Base-by-base conservation (phyloP, 1,139 yeast species). In the Zygosaccharomyces pseudobailii region DNA sequence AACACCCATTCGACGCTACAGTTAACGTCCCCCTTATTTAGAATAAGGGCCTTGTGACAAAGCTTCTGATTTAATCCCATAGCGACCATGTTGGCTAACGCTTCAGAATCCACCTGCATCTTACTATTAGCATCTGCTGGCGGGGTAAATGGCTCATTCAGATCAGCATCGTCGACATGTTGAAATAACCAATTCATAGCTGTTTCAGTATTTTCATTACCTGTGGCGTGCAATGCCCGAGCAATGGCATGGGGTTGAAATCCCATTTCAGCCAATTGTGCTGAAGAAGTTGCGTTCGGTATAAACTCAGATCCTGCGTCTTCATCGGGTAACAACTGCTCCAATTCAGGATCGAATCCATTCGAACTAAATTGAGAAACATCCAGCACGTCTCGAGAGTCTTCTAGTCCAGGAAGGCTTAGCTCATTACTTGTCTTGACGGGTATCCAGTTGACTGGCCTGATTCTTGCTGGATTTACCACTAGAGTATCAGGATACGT, bases 161-260 rank as follows among this genome's bases (percentile, higher is more conserved):
- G 77, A 56, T 80, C 87, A 0, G 82, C 66, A 60, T 89, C 96
- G 25, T 89, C 97, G 83, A 87, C 80, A 60, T 90, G 96, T 24
- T 76, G 84, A 62, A 90, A 83, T 7, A 94, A 63, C 96, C 97
- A 89, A 59, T 87, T 87, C 86, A 87, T 83, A 0, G 97, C 96
- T 4, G 74, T 75, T 56, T 92, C 97, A 0, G 87, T 73, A 34
- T 66, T 59, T 43, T 71, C 71, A 58, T 87, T 89, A 0, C 89
- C 94, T 0, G 95, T 87, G 34, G 77, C 68, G 58, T 74, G 82
- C 28, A 92, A 71, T 0, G 92, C 96, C 58, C 82, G 80, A 30
- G 73, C 71, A 37, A 84, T 75, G 42, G 94, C 75, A 19, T 75
- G 75, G 46, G 76, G 78, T 0, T 92, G 79, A 65, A 92, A 92